Conservation (phyloP, 306 rosid species). For the Vachellia pachyceras region DNA sequence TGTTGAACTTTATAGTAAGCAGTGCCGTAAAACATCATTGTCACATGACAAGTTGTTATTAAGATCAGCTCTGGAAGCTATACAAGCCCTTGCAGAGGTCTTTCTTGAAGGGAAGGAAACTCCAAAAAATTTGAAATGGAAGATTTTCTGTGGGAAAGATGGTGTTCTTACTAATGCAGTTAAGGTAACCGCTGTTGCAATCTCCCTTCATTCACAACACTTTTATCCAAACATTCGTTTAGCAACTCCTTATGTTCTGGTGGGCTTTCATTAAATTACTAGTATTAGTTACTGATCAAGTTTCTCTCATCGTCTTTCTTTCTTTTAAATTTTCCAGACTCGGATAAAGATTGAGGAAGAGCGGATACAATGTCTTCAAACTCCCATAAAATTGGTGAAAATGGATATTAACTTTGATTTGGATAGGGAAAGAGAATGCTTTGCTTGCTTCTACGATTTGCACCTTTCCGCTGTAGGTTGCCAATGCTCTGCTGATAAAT, state of each 20-base stretch:
- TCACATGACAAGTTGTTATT: slow-evolving; percentile 92
- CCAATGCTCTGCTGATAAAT: slow-evolving; percentile 62
- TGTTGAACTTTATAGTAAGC: slow-evolving; percentile 86
- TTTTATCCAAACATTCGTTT: slow-evolving; percentile 10
- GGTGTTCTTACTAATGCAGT: slow-evolving; percentile 77
- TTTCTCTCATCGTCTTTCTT: slow-evolving; percentile 14
- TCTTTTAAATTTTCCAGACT: slow-evolving; percentile 39
- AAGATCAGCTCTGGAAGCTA: slow-evolving; percentile 78
- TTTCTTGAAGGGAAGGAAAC: slow-evolving; percentile 53
- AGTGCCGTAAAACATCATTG: slow-evolving; percentile 85
- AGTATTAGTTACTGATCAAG: slow-evolving; percentile 5
- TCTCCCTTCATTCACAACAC: slow-evolving; percentile 17
- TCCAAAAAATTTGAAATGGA: slow-evolving; percentile 58
- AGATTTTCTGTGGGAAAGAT: slow-evolving; percentile 74
- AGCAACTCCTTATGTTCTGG: slow-evolving; percentile 4
- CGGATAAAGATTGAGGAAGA: slow-evolving; percentile 64
- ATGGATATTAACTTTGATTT: slow-evolving; percentile 64
- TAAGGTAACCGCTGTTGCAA: slow-evolving; percentile 58
- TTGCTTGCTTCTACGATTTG: slow-evolving; percentile 67
- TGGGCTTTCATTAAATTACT: neutral
- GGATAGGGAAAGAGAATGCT: slow-evolving; percentile 67
- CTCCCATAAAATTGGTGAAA: slow-evolving; percentile 50
- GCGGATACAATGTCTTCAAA: slow-evolving; percentile 54
- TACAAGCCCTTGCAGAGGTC: slow-evolving; percentile 60
- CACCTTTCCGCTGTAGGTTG: slow-evolving; percentile 63